phyloP scores from a whole-genome alignment of 148 eudicot species.

The Cornus suecica region DNA sequence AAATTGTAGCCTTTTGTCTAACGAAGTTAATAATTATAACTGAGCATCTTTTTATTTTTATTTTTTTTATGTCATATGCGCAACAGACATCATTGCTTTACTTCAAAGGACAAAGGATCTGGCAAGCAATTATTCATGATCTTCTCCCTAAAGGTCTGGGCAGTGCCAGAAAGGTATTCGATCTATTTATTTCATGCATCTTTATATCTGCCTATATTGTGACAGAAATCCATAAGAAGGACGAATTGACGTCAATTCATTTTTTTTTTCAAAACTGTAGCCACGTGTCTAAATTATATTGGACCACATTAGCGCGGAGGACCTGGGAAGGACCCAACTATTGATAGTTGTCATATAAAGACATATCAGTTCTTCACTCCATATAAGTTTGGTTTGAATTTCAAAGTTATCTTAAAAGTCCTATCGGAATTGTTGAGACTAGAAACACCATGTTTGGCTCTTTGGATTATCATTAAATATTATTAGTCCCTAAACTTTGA shows the following conservation, averaged over 20 bases:
- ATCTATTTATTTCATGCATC: not conserved
- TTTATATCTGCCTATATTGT: not conserved
- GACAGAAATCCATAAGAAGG: too few species aligned
- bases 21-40: too few species aligned
- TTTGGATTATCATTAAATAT: not conserved
- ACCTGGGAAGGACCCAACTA: too few species aligned
- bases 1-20: not conserved
- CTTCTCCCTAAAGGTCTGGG: constrained; percentile 86
- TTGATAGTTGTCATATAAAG: too few species aligned
- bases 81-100: constrained; percentile 74
- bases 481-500: not conserved
- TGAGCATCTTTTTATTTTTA: not conserved
- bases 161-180: constrained; percentile 62
- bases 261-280: too few species aligned
- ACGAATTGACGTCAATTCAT: too few species aligned
- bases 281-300: too few species aligned
- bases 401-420: not conserved
- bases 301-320: too few species aligned
- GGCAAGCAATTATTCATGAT: constrained; percentile 79
- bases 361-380: not conserved
- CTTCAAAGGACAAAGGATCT: constrained; percentile 94
- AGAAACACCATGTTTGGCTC: not conserved
- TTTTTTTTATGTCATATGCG: constrained; percentile 19
- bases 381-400: not conserved
- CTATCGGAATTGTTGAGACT: not conserved